Base-by-base conservation (phyloP, 169 alveolate genomes). In the Cryptosporidium sp. region DNA sequence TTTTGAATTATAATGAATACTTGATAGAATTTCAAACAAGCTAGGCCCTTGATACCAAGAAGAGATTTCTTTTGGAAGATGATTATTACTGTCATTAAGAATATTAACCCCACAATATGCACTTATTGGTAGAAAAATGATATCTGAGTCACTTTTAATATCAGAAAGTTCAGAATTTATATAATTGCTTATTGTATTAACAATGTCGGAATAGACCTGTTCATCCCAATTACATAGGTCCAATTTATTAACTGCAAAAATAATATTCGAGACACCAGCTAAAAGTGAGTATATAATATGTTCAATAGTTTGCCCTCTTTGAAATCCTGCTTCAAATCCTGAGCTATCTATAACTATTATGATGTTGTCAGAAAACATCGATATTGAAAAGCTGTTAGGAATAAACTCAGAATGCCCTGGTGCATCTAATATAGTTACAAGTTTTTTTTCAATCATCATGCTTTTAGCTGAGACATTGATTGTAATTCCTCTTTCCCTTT, bases 321-420 rank as follows among this genome's bases (percentile, higher is more conserved):
- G 96, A 93, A 97, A 97, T 14, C 97, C 97, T 33, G 96, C 84
- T 87, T 97, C 97, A 86, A 95, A 97, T 91, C 95, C 97, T 55
- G 96, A 96, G 65, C 86, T 91, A 86, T 94, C 95, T 55, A 80
- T 80, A 43, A 86, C 75, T 12, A 86, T 41, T 33, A 86, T 86
- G 3, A 84, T 41, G 29, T 50, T 71, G 18, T 86, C 92, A 69
- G 86, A 55, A 29, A 84, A 7, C 71, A 87, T 71, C 51, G 97
- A 80, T 50, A 98, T 97, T 84, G 94, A 93, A 84, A 97, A 95
- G 97, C 96, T 95, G 89, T 94, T 96, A 26, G 98, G 98, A 43
- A 97, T 97, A 86, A 96, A 96, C 59, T 97, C 98, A 45, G 95
- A 91, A 91, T 97, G 99, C 18, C 99, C 99, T 18, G 99, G 99